Conservation (phyloP, 306 rosid species). For the Begonia loranthoides region DNA sequence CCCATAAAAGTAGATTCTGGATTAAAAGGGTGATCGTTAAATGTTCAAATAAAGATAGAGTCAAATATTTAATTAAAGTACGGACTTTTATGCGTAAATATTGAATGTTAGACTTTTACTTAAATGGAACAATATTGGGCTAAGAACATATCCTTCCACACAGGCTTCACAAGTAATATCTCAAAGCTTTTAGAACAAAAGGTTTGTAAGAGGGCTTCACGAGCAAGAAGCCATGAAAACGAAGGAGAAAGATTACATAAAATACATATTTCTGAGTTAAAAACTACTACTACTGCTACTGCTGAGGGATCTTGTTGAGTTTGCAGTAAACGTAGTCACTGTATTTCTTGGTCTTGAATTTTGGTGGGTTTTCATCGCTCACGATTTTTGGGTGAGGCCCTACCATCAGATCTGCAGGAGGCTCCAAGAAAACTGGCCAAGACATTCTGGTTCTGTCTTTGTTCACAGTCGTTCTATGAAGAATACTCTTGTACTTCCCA, state of each 20-base stretch:
- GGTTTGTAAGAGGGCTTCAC: too few species aligned
- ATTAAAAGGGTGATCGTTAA: too few species aligned
- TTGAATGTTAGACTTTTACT: too few species aligned
- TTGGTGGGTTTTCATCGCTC: constrained; percentile 40
- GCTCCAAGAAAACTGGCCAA: constrained; percentile 71
- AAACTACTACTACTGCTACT: constrained; percentile 1
- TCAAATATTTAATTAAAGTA: too few species aligned
- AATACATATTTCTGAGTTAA: neutral
- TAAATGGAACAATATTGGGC: too few species aligned
- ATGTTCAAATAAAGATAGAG: too few species aligned
- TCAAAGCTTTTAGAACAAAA: too few species aligned
- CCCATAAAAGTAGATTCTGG: too few species aligned
- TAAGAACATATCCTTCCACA: too few species aligned
- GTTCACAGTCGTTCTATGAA: constrained; percentile 54
- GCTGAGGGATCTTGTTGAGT: constrained; percentile 48
- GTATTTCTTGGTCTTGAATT: constrained; percentile 47
- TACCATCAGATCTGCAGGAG: constrained; percentile 24
- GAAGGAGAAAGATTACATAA: neutral
- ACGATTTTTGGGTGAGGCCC: constrained; percentile 44
- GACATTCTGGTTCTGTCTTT: constrained; percentile 48
- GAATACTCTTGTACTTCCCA: constrained; percentile 34
- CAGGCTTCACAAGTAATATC: too few species aligned
- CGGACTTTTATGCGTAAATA: too few species aligned
- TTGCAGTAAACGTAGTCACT: constrained; percentile 44
- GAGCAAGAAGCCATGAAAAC: too few species aligned